Conservation (phyloP, 2,329 filamentous ascomycete species). For the Penicillium glabrum region DNA sequence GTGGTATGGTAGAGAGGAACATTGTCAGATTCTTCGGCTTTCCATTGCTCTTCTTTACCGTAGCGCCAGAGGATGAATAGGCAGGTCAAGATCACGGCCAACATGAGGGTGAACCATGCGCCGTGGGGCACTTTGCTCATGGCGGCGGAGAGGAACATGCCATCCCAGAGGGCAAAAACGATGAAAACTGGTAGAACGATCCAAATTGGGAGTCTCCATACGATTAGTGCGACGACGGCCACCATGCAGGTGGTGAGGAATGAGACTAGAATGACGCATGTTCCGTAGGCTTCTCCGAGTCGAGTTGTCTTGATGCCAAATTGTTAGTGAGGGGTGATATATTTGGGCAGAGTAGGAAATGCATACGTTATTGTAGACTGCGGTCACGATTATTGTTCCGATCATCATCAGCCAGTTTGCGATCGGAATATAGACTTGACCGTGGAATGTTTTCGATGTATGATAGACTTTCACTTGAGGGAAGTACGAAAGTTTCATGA, state of each 20-base stretch:
- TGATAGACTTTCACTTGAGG: constrained; percentile 74
- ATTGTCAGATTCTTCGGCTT: constrained; percentile 64
- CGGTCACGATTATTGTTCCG: constrained; percentile 71
- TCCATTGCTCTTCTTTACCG: constrained; percentile 77
- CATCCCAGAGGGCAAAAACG: constrained; percentile 65
- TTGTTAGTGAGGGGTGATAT: background rate
- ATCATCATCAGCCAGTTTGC: constrained; percentile 77
- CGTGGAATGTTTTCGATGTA: constrained; percentile 68
- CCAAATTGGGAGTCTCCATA: constrained; percentile 65
- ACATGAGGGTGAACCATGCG: constrained; percentile 73
- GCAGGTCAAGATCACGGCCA: constrained; percentile 61
- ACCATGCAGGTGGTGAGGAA: constrained; percentile 78
- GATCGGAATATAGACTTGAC: constrained; percentile 73
- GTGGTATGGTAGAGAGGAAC: constrained; percentile 41
- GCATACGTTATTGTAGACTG: constrained; percentile 65
- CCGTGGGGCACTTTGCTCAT: constrained; percentile 72
- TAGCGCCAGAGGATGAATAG: constrained; percentile 76
- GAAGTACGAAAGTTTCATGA: constrained; percentile 73
- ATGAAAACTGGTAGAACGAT: constrained; percentile 60
- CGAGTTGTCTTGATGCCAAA: constrained; percentile 54
- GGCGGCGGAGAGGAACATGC: constrained; percentile 67
- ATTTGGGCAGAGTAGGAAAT: background rate
- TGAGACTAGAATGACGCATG: constrained; percentile 77
- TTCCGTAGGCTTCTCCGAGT: constrained; percentile 73
- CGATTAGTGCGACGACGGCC: constrained; percentile 67